phyloP scores from a whole-genome alignment of 306 rosid species.

The Trifolium fragiferum region DNA sequence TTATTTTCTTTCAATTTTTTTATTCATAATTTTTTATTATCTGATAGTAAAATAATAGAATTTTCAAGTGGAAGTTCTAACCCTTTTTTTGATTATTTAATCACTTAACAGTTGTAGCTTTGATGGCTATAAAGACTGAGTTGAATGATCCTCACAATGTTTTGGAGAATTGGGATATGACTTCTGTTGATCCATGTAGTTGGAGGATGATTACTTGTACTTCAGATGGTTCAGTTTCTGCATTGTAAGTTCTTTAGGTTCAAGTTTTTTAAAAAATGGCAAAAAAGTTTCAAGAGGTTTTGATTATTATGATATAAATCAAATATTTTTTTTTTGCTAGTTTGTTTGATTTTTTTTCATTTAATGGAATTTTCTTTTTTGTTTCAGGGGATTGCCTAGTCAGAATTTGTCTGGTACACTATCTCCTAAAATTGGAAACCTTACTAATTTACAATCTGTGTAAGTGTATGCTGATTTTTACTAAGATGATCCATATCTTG shows the following conservation, averaged over 20 bases:
- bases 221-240: slow-evolving; percentile 84
- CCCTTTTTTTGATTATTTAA: slow-evolving; percentile 30
- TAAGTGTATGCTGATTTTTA: slow-evolving; percentile 54
- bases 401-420: slow-evolving; percentile 90
- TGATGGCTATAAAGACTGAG: slow-evolving; percentile 76
- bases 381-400: slow-evolving; percentile 89
- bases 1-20: not conserved
- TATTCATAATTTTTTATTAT: slow-evolving; percentile 5
- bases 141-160: slow-evolving; percentile 90
- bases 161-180: slow-evolving; percentile 90
- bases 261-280: slow-evolving; percentile 12
- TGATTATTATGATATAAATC: slow-evolving; percentile 8
- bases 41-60: slow-evolving; percentile 10
- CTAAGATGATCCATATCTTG: slow-evolving; percentile 5
- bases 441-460: slow-evolving; percentile 84
- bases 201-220: slow-evolving; percentile 99
- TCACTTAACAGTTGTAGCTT: slow-evolving; percentile 75
- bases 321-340: not conserved
- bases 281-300: slow-evolving; percentile 28
- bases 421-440: slow-evolving; percentile 87
- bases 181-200: slow-evolving; percentile 98
- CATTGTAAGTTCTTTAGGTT: slow-evolving; percentile 67
- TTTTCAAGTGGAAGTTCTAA: slow-evolving; percentile 33
- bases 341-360: slow-evolving; percentile 40
- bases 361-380: slow-evolving; percentile 1